Base-by-base conservation (phyloP, 2,329 filamentous ascomycete genomes). In the Calonectria pseudoturangicola region DNA sequence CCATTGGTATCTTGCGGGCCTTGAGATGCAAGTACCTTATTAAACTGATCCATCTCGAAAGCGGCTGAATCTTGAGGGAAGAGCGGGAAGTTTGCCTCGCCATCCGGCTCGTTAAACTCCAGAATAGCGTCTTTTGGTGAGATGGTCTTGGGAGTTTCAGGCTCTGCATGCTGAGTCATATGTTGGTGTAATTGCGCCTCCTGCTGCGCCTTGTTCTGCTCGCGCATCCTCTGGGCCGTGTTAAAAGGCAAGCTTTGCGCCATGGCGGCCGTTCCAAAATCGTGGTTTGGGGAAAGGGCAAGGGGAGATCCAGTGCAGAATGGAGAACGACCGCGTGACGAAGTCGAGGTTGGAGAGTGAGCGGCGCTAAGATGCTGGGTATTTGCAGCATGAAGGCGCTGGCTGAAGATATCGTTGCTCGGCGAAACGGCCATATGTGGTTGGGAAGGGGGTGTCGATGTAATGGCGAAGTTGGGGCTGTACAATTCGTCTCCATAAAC, bases 121-220 rank as follows among this genome's bases (percentile, higher is more conserved):
- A 98, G 86, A 72, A 98, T 85, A 1, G 96, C 94, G 80, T 98
- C 96, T 85, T 98, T 97, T 28, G 96, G 97, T 1, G 96, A 98
- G 58, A 99, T 98, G 0, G 96, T 98, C 84, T 95, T 94, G n/a
- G 93, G 89, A 0, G 88, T 89, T 7, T 88, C 83, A 1, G 87
- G 85, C 56, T 88, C 83, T 33, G 85, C 76, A 78, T 75, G 85
- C 80, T 70, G 82, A 75, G 66, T 76, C 74, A 88, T 79, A 43
- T 88, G 85, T 25, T 87, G 84, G 50, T 85, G 86, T 12, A 85
- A 81, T 66, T 85, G 85, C 0, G 88, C 89, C 71, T 92, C 92
- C 50, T 90, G 89, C 78, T 91, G 88, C 7, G 89, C 88, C 79
- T 92, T 92, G 70, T 86, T 86, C 75, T 91, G 89, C 80, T 93